Base-by-base conservation (phyloP, 2,329 filamentous ascomycete species). In the Whalleya microplaca region DNA sequence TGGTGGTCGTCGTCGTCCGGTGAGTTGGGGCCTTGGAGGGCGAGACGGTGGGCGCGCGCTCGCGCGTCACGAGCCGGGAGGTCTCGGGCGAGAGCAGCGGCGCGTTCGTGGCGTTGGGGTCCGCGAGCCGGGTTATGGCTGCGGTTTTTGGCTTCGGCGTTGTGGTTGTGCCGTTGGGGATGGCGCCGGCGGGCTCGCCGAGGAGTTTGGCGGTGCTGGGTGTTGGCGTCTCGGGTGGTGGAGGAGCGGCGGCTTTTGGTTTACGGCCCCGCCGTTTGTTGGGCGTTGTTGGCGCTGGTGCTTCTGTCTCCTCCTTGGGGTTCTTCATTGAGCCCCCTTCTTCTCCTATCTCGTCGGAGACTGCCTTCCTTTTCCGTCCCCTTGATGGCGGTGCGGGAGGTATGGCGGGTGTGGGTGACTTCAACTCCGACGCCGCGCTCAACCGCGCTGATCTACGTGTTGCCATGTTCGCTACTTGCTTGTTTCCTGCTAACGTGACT, bases 31-130 rank as follows among this genome's bases (percentile, higher is more conserved):
- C 68, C 66, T 76, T 84, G 62, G 74, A 80, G 66, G 73, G 82
- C 62, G 73, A 84, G 65, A 69, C 75, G 37, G 23, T 9, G 4
- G 23, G 23, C 4, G 23, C 23, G 23, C 23, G 23, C 4, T 50
- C 55, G 6, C 60, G 78, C 10, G 81, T 78, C 21, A 89, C 75
- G 7, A 91, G 69, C 44, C 84, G 80, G 2, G 86, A 89, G 2
- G 88, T 87, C 68, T 87, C 83, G 1, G 89, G 88, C 0, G 89
- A 91, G n/a, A 90, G 73, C 9, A 93, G 78, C 1, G 84, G 80
- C 1, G 88, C 89, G 69, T 92, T 91, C 43, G 88, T 89, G 14
- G 77, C 75, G 62, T 82, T 82, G 0, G 88, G 85, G 61, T 86
- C 79, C 14, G 86, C 87, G 1, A 88, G 80, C 21, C 87, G 82